A percentile compares a stretch with the other conserved stretches of the same genome.
phyloP scores from a whole-genome alignment of 495 filamentous ascomycete species.

The Paragyromitra xinjiangensis region DNA sequence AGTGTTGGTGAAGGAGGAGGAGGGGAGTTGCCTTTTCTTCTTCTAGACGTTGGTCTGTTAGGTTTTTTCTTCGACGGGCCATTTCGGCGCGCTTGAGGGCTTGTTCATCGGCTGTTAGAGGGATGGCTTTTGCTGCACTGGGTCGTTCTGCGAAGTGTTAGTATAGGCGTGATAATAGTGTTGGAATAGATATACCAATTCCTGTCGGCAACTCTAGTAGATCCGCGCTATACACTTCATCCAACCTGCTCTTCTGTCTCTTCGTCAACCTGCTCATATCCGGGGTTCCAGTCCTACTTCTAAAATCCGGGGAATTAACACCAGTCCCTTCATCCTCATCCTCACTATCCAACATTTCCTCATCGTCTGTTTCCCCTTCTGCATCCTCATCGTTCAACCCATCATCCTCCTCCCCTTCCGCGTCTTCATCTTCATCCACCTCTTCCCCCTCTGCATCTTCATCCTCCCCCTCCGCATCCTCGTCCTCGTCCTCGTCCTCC shows the following conservation, averaged over 20 bases:
- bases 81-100: slow-evolving; percentile 96
- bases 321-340: slow-evolving; percentile 69
- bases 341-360: slow-evolving; percentile 68
- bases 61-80: slow-evolving; percentile 91
- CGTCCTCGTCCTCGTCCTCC: slow-evolving; percentile 59
- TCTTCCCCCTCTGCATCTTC: slow-evolving; percentile 65
- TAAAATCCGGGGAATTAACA: slow-evolving; percentile 48
- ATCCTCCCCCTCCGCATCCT: slow-evolving; percentile 61
- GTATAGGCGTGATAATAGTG: slow-evolving; percentile 7
- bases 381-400: slow-evolving; percentile 70
- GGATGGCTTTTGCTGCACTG: slow-evolving; percentile 51
- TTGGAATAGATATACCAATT: slow-evolving; percentile 62
- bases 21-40: slow-evolving; percentile 77
- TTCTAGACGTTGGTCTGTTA: slow-evolving; percentile 97
- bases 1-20: neutral
- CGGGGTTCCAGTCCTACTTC: slow-evolving; percentile 63
- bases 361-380: slow-evolving; percentile 66
- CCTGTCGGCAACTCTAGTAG: slow-evolving; percentile 85
- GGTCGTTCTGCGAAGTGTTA: slow-evolving; percentile 46
- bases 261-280: slow-evolving; percentile 88
- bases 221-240: slow-evolving; percentile 74
- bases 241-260: slow-evolving; percentile 77
- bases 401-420: slow-evolving; percentile 60
- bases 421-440: slow-evolving; percentile 59
- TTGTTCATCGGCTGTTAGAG: slow-evolving; percentile 90